phyloP scores from a whole-genome alignment of 2,329 filamentous ascomycete species.

The Volutella citrinella region DNA sequence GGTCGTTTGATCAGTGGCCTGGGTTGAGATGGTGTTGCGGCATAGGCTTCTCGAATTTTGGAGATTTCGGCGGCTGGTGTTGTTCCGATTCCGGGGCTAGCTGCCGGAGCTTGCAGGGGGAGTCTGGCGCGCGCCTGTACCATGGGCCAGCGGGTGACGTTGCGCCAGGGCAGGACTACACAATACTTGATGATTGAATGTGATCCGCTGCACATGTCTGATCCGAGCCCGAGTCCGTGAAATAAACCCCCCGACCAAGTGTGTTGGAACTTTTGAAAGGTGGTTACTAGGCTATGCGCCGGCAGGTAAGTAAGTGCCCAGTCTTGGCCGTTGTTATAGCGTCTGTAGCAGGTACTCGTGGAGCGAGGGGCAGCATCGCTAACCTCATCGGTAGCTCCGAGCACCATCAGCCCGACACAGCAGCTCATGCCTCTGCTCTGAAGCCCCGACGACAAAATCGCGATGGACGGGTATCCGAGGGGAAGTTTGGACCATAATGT shows the following conservation, averaged over 20 bases:
- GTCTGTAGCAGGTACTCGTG: too few relatives aligned
- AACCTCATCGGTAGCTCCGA: slow-evolving; percentile 17
- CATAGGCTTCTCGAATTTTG: slow-evolving; percentile 20
- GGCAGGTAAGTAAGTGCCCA: too few relatives aligned
- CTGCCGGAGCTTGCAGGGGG: slow-evolving; percentile 16
- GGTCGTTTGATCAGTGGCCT: slow-evolving; percentile 2
- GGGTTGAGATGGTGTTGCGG: too few relatives aligned
- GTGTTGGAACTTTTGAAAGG: too few relatives aligned
- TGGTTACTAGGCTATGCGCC: too few relatives aligned
- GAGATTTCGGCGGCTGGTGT: slow-evolving; percentile 15
- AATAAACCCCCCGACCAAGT: too few relatives aligned
- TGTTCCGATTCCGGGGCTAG: slow-evolving; percentile 32
- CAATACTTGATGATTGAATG: too few relatives aligned
- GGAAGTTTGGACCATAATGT: slow-evolving; percentile 85
- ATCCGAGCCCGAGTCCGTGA: too few relatives aligned
- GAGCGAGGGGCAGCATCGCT: slow-evolving; percentile 22
- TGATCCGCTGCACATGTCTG: too few relatives aligned
- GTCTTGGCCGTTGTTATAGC: too few relatives aligned
- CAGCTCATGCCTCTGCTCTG: too few relatives aligned
- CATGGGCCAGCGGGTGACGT: slow-evolving; percentile 6
- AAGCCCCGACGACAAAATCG: slow-evolving; percentile 20
- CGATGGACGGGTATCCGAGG: slow-evolving; percentile 76
- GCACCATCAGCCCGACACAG: slow-evolving; percentile 4
- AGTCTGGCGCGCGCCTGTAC: slow-evolving; percentile 2
- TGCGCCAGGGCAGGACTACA: slow-evolving; percentile 5